Evolutionary conservation across 1,284 basidiomycete genomes (phyloP).

Genomic region (Amylostereum areolatum): DNA sequence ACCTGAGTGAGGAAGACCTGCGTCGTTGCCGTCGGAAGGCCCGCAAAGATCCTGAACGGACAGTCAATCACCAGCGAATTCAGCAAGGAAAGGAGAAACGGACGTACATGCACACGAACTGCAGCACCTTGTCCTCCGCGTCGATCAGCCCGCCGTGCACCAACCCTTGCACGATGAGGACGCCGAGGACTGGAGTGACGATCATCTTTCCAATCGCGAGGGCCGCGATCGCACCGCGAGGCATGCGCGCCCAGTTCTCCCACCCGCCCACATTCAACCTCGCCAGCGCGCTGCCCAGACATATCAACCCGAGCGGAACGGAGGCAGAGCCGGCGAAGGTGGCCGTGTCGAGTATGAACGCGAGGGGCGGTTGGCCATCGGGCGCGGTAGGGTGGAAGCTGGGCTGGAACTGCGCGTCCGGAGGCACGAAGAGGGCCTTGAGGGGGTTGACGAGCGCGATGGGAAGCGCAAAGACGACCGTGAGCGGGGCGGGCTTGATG

Average conservation of each 20-base stretch:
- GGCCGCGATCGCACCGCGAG: conserved; percentile 57
- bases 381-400: conserved; percentile 57
- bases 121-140: conserved; percentile 52
- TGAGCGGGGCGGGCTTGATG: conserved; percentile 48
- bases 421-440: conserved; percentile 64
- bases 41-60: conserved; percentile 49
- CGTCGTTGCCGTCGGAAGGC: conserved; percentile 60
- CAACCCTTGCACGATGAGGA: conserved; percentile 53
- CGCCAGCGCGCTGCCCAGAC: conserved; percentile 71
- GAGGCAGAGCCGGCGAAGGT: conserved; percentile 67
- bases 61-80: neutral
- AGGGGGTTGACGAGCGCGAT: conserved; percentile 62
- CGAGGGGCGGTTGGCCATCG: conserved; percentile 70
- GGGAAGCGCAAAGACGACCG: conserved; percentile 62
- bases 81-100: neutral
- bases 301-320: conserved; percentile 68
- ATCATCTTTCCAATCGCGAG: conserved; percentile 63
- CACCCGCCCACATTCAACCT: conserved; percentile 48
- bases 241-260: conserved; percentile 47
- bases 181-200: conserved; percentile 64
- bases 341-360: conserved; percentile 59
- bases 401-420: conserved; percentile 46
- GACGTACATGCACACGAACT: conserved; percentile 67
- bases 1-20: conserved; percentile 63
- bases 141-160: conserved; percentile 43